A percentile compares a stretch with the other conserved stretches of the same genome.
These are phyloP conservation scores for Cyberlindnera xylosilytica DNA, from an alignment of 805 yeast species.

Conservation along the genomic window DNA sequence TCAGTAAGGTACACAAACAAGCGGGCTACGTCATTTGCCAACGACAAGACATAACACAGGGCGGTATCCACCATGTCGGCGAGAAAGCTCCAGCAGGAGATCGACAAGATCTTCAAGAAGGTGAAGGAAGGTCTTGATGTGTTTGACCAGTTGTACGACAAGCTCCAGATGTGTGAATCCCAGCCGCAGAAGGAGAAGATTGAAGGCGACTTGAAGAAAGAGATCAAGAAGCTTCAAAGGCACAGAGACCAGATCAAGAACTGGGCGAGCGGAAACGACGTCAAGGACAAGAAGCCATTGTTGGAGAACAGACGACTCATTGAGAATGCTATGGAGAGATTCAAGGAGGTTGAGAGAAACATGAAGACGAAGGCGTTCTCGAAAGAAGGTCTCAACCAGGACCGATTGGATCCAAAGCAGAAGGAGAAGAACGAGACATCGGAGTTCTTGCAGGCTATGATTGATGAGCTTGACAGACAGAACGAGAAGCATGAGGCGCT, in stretches of 20 bases:
- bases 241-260: constrained; percentile 92
- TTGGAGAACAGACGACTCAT: constrained; percentile 72
- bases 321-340: constrained; percentile 87
- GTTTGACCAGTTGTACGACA: constrained; percentile 83
- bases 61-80: constrained; percentile 37
- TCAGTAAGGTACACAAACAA: background rate
- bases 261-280: constrained; percentile 89
- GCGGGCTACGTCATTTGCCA: background rate
- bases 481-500: constrained; percentile 75
- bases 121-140: constrained; percentile 87
- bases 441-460: constrained; percentile 62
- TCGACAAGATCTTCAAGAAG: constrained; percentile 89
- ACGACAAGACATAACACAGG: background rate
- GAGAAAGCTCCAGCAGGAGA: constrained; percentile 59
- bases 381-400: constrained; percentile 83
- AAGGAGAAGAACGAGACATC: constrained; percentile 72
- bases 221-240: constrained; percentile 90
- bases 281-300: constrained; percentile 80
- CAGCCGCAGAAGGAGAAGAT: constrained; percentile 90
- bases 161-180: constrained; percentile 75
- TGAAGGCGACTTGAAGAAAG: constrained; percentile 89
- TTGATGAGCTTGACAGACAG: constrained; percentile 82
- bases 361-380: constrained; percentile 93
- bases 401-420: constrained; percentile 73
- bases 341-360: constrained; percentile 89